These are phyloP conservation scores for Kodamaea sagamina DNA, from an alignment of 805 yeast species.

Conservation along the genomic window DNA sequence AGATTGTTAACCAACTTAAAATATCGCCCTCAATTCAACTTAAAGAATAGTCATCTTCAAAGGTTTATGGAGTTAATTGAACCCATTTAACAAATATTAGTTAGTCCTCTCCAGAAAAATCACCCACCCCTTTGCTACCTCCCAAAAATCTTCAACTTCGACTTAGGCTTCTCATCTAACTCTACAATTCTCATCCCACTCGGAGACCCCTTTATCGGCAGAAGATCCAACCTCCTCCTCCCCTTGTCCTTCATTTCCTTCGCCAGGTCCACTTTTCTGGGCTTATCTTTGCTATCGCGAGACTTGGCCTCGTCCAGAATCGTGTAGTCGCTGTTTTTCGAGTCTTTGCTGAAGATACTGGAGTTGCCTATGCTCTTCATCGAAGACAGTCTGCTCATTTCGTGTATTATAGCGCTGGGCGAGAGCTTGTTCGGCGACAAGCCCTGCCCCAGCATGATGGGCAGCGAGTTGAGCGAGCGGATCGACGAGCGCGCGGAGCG, in stretches of 20 bases:
- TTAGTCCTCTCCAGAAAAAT: too few species aligned
- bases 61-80: too few species aligned
- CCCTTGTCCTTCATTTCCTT: not conserved
- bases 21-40: too few species aligned
- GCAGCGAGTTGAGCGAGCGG: slow-evolving; percentile 1
- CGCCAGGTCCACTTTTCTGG: not conserved
- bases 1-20: too few species aligned
- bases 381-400: slow-evolving; percentile 12
- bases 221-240: slow-evolving; percentile 3
- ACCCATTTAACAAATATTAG: too few species aligned
- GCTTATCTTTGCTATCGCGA: not conserved
- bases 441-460: slow-evolving; percentile 10
- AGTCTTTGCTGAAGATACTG: slow-evolving; percentile 13
- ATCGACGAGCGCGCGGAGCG: slow-evolving; percentile 3
- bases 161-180: slow-evolving; percentile 16
- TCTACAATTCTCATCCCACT: slow-evolving; percentile 12
- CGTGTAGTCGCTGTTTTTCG: slow-evolving; percentile 12
- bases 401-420: not conserved
- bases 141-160: slow-evolving; percentile 14
- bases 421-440: not conserved
- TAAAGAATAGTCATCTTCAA: too few species aligned
- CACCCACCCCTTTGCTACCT: not conserved
- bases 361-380: slow-evolving; percentile 10
- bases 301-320: slow-evolving; percentile 6
- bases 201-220: slow-evolving; percentile 19